Evolutionary conservation across 2,329 filamentous ascomycete species (phyloP).

Genomic region (Neofusicoccum cordaticola): DNA sequence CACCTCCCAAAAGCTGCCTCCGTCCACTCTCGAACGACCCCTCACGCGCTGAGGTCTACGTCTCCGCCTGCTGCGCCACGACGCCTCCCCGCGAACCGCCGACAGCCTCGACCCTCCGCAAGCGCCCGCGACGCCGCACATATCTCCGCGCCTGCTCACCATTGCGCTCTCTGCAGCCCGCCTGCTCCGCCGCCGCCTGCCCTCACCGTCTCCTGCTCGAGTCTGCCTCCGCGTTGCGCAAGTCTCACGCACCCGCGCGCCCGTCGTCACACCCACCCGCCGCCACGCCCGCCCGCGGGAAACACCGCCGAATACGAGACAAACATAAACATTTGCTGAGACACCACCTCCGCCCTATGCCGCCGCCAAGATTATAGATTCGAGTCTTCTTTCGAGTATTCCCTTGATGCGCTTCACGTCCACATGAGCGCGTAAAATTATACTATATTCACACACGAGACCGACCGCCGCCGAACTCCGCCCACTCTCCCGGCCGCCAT

Average conservation of each 20-base stretch:
- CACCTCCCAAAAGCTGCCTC: not conserved
- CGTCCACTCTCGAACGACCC: not conserved
- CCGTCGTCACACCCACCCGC: not conserved
- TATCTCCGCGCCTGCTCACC: not conserved
- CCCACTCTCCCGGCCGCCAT: slow-evolving; percentile 31
- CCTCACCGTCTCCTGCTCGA: not conserved
- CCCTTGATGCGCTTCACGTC: not conserved
- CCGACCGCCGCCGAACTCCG: slow-evolving; percentile 16
- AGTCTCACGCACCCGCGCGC: not conserved
- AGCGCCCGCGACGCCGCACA: slow-evolving; percentile 1
- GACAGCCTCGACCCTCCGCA: not conserved
- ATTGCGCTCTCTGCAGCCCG: not conserved
- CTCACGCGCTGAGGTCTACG: not conserved
- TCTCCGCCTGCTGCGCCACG: slow-evolving; percentile 11
- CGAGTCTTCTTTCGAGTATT: not conserved
- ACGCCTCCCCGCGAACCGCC: slow-evolving; percentile 7
- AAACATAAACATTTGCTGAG: slow-evolving; percentile 11
- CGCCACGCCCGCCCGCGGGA: not conserved
- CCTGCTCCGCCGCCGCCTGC: not conserved
- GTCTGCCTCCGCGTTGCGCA: not conserved
- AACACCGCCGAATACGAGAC: slow-evolving; percentile 4
- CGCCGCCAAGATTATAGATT: slow-evolving; percentile 17
- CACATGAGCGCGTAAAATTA: not conserved
- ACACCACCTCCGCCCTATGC: slow-evolving; percentile 18
- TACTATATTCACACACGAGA: slow-evolving; percentile 19